These are phyloP conservation scores for Lagenaria siceraria DNA, from an alignment of 306 rosid species.

Conservation along the genomic window DNA sequence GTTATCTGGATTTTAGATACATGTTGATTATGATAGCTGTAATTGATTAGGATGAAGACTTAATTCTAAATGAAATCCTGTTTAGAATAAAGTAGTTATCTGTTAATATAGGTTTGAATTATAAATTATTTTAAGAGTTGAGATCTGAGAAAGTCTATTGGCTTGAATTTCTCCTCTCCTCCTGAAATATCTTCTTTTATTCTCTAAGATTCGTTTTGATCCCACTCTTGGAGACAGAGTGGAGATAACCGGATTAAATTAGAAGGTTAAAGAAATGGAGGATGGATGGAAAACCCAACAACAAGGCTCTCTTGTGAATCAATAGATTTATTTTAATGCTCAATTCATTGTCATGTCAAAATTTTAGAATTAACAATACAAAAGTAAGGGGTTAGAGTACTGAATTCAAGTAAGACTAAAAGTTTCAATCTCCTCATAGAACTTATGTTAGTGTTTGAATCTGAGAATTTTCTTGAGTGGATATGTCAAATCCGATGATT, in stretches of 20 bases:
- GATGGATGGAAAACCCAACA: background rate
- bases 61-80: background rate
- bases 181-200: background rate
- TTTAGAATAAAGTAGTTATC: background rate
- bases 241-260: background rate
- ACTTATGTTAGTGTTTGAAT: background rate
- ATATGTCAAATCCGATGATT: background rate
- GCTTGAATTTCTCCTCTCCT: background rate
- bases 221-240: background rate
- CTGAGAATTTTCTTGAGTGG: background rate
- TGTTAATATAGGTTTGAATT: background rate
- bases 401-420: background rate
- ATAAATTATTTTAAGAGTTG: background rate
- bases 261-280: background rate
- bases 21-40: background rate
- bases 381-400: background rate
- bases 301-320: background rate
- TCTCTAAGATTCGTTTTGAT: background rate
- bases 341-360: background rate
- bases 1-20: background rate
- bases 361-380: too few relatives aligned
- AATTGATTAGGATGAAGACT: background rate
- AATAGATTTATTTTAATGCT: background rate
- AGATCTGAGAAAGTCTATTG: background rate
- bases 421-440: background rate